Evolutionary conservation across 78 protist genomes (phyloP).

Genomic region (Dictyostelium purpureum): DNA sequence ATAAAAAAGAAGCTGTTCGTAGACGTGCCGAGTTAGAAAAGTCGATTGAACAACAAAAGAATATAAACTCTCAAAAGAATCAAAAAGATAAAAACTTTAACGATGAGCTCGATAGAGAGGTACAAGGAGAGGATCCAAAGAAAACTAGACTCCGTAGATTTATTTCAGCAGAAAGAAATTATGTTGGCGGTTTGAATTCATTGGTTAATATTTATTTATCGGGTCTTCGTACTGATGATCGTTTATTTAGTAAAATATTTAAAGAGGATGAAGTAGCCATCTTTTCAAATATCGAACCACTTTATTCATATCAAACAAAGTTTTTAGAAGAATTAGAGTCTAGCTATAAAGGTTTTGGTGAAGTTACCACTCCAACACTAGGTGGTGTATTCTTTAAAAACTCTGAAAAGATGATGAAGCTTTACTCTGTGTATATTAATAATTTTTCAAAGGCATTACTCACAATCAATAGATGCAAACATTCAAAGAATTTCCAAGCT

Average conservation of each 20-base stretch:
- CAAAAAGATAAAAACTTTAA: not conserved
- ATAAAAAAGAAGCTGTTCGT: slow-evolving; percentile 41
- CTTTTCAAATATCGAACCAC: slow-evolving; percentile 39
- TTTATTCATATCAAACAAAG: slow-evolving; percentile 30
- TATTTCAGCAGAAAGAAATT: slow-evolving; percentile 28
- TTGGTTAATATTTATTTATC: slow-evolving; percentile 32
- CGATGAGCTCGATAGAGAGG: slow-evolving; percentile 5
- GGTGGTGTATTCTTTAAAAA: slow-evolving; percentile 24
- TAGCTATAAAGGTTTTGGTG: slow-evolving; percentile 25
- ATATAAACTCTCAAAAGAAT: not conserved
- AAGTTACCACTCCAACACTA: slow-evolving; percentile 9
- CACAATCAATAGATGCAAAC: slow-evolving; percentile 35
- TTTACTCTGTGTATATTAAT: slow-evolving; percentile 35
- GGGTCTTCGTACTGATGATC: slow-evolving; percentile 61
- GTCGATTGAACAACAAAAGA: slow-evolving; percentile 39
- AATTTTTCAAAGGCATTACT: slow-evolving; percentile 50
- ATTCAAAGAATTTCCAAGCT: slow-evolving; percentile 67
- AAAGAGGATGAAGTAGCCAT: slow-evolving; percentile 73
- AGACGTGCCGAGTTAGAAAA: slow-evolving; percentile 43
- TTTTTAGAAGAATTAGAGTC: slow-evolving; percentile 63
- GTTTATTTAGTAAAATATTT: slow-evolving; percentile 51
- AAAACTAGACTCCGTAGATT: slow-evolving; percentile 41
- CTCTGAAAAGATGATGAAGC: slow-evolving; percentile 26
- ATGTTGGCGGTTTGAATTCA: slow-evolving; percentile 5
- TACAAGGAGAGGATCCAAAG: slow-evolving; percentile 55